phyloP scores from a whole-genome alignment of 441 rosid genomes.

The Raphanus hybrid region DNA sequence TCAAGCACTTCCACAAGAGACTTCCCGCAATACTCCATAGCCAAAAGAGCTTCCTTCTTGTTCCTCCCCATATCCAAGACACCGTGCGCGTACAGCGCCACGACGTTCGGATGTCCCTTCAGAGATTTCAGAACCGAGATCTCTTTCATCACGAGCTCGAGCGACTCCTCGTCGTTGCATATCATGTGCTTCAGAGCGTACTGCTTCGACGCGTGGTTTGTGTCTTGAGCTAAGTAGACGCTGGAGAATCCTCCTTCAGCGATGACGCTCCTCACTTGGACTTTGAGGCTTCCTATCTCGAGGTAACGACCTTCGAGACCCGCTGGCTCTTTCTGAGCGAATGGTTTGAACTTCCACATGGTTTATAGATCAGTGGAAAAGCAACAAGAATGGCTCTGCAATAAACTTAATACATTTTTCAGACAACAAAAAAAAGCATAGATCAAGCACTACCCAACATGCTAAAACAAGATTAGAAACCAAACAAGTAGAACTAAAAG shows the following conservation, averaged over 20 bases:
- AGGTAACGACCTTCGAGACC: slow-evolving; percentile 89
- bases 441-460: not conserved
- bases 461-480: not conserved
- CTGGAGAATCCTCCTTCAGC: slow-evolving; percentile 98
- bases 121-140: slow-evolving; percentile 81
- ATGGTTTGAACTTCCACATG: slow-evolving; percentile 97
- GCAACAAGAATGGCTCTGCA: slow-evolving; percentile 46
- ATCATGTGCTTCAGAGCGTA: slow-evolving; percentile 94
- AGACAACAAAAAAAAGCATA: not conserved
- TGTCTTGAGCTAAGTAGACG: slow-evolving; percentile 87
- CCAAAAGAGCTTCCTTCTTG: slow-evolving; percentile 87
- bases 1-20: slow-evolving; percentile 85
- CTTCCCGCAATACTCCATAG: slow-evolving; percentile 90
- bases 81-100: slow-evolving; percentile 67
- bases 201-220: slow-evolving; percentile 66
- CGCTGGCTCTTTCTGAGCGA: slow-evolving; percentile 75
- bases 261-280: slow-evolving; percentile 71
- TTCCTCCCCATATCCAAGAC: slow-evolving; percentile 87
- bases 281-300: slow-evolving; percentile 80
- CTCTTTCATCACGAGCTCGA: slow-evolving; percentile 78
- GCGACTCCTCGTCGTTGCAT: slow-evolving; percentile 81
- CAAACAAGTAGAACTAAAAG: not conserved
- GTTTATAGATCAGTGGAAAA: slow-evolving; percentile 25
- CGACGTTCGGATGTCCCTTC: slow-evolving; percentile 87
- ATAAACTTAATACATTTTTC: not conserved